Evolutionary conservation across 148 eudicot genomes (phyloP), one percentile per base, ranked within the genome.

Genomic region (Chenopodium formosanum): DNA sequence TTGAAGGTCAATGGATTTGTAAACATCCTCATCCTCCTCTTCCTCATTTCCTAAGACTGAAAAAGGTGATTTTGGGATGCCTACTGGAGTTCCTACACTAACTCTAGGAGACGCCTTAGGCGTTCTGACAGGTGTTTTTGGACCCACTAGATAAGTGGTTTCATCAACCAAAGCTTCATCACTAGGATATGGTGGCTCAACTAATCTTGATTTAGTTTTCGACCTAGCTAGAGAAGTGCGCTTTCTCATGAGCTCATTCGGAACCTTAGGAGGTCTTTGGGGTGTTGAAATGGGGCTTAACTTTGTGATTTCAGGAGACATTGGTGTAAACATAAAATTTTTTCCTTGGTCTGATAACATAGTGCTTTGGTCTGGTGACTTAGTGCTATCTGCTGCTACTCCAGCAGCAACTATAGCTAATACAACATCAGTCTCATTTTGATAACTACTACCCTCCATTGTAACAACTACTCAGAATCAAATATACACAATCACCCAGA

Each of bases 191-290:
- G 80, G 78, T 73, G 93, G 90, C 85, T 95, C 98, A 34, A 82
- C 85, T 64, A 93, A 75, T 80, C 98, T 88, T 37, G 97, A 93
- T 78, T 90, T 95, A 47, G 93, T 82, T 86, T 88, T 93, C 2
- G 89, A 88, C 66, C 75, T 79, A 40, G 88, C 73, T 29, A 89
- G 34, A 8, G 87, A 50, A 75, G 81, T 74, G 40, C 87, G 86
- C 69, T 87, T 83, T 64, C 81, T 70, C 9, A 85, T 76, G 40
- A 78, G 46, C 44, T 85, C 88, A 47, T 78, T 73, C n/a, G 86
- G 82, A 73, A 72, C 23, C 13, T 63, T 85, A 2, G 83, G 83
- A 58, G 86, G 89, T 83, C 81, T 86, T 7, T 65, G 73, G 4
- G 88, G 87, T 48, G 85, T 83, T 27, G 88, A 76, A 40, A 69